Percentiles rank a stretch among this genome's conserved stretches.
Evolutionary conservation across 306 rosid genomes (phyloP).

Genomic region (Castanea mollissima): DNA sequence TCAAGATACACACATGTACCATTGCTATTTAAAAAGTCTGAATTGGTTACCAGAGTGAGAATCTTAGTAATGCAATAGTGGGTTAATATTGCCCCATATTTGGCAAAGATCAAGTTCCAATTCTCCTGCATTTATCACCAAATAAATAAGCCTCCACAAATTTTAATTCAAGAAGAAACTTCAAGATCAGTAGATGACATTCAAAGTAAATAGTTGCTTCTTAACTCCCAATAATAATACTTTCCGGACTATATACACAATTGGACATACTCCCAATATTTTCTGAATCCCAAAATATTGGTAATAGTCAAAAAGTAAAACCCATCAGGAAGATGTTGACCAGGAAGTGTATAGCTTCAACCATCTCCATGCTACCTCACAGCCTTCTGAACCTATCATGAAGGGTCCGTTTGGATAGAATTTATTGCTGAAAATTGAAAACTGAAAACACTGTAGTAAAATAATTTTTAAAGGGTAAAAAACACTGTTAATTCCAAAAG

Average conservation of each 20-base stretch:
- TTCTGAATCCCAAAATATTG: neutral
- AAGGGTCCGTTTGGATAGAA: too few species aligned
- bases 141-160: neutral
- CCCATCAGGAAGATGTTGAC: neutral
- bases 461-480: too few species aligned
- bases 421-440: too few species aligned
- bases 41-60: slow-evolving; percentile 44
- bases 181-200: neutral
- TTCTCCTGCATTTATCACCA: slow-evolving; percentile 53
- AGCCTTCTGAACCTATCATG: slow-evolving; percentile 45
- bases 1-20: neutral
- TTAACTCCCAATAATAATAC: too few species aligned
- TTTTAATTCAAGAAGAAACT: neutral
- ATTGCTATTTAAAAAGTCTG: neutral
- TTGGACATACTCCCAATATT: slow-evolving; percentile 1
- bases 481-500: too few species aligned
- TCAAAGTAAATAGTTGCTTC: neutral
- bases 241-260: too few species aligned
- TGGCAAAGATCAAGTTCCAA: slow-evolving; percentile 55
- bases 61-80: slow-evolving; percentile 33
- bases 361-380: slow-evolving; percentile 50
- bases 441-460: too few species aligned
- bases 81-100: slow-evolving; percentile 47
- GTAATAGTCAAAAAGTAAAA: neutral
- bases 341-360: slow-evolving; percentile 44